Base-by-base conservation (phyloP, 1,284 basidiomycete species). In the Tausonia pullulans region DNA sequence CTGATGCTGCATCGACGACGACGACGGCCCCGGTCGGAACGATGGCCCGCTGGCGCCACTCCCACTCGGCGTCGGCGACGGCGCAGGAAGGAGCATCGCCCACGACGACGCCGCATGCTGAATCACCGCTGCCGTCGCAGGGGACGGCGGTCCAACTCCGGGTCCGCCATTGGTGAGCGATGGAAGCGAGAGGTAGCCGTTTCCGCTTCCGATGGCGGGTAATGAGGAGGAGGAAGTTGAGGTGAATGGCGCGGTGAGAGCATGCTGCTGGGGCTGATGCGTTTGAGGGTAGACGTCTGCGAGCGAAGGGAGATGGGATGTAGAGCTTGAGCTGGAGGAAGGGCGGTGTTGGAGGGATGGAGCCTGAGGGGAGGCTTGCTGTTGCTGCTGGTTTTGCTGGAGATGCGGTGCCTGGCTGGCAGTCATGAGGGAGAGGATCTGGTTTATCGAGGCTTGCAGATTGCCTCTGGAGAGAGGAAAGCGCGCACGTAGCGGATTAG, bases 341-440 rank as follows among this genome's bases (percentile, higher is more conserved):
- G 27, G 27, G 27, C 27, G 27, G 27, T 27, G 27, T 27, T 27
- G 27, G 27, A 27, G 27, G 27, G 27, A 27, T 27, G 27, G 27
- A 27, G 27, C 27, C 27, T 27, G 27, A 27, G 27, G 27, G 27
- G 27, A 27, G 27, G 2, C 27, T 27, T 27, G 27, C 43, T 54
- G 60, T 9, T n/a, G 51, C 43, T 43, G 51, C 27, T 55, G 41
- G 51, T 4, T 53, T 45, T 16, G n/a, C 41, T 53, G 27, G 8
- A 46, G 60, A 41, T 16, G 60, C 11, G n/a, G 41, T 7, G 41
- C 41, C 44, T 54, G 60, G 11, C 54, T 49, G 10, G 51, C 43
- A 2, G 60, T 61, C 11, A 61, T 13, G 54, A 43, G 39, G 41
- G 60, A 49, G 27, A 61, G 52, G 41, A 61, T 61, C 14, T 61